Evolutionary conservation across 2,329 filamentous ascomycete genomes (phyloP), one percentile per base, ranked within the genome.

Genomic region (Helotiales sp.): DNA sequence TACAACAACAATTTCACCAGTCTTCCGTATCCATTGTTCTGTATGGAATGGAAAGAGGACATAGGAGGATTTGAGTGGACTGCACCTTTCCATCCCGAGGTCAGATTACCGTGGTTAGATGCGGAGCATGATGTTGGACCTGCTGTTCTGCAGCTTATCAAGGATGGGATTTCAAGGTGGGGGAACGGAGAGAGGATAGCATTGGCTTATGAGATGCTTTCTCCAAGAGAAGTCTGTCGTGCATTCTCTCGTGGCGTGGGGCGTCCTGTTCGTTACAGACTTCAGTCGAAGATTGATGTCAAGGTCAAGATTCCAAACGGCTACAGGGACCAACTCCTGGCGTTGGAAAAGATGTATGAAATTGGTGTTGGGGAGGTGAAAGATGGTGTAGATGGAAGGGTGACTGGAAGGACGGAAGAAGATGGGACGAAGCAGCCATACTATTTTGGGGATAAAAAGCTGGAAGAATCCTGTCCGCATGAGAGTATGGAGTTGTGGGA

Each of bases 1-100:
- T 99, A 98, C 80, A 96, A 98, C 80, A 98, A 98, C 76, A 98
- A 99, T 73, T 99, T 98, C 75, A 98, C 93, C 29, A 95, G 90
- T 47, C 81, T 97, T 30, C 86, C 86, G 1, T 98, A 96, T 70
- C 95, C 95, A 1, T 81, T 98, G 3, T 98, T 98, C 77, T 95
- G 93, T 76, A 96, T 97, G 89, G 91, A 96, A 63, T 78, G 96
- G 47, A 87, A 91, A 73, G 74, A 80, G 1, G 91, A 97, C 67
- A n/a, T n/a, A n/a, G 92, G 91, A 17, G 92, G 89, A 54, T 97
- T 97, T 72, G 78, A 88, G 58, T 98, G 95, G 95, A 87, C 91
- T 70, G 93, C 93, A 1, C 95, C 95, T 0, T 98, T 98, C 73
- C 90, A 96, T 67, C 90, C 91, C 1, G 84, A 96, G 66, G 89